These are phyloP conservation scores for Terana coerulea DNA, from an alignment of 768 basidiomycete genomes.

Conservation along the genomic window DNA sequence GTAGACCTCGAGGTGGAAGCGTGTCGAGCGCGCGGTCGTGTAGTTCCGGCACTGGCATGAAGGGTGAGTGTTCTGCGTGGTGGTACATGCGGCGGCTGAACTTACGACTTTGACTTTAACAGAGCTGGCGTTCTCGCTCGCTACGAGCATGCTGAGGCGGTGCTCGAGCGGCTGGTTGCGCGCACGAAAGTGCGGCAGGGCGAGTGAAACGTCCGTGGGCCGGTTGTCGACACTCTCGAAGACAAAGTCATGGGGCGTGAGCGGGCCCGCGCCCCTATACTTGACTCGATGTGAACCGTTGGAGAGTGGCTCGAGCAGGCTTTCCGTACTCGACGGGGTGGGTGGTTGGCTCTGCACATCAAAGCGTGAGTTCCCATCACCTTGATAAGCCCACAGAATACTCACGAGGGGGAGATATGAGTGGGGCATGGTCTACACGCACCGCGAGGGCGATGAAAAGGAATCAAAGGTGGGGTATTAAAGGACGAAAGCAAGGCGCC, in stretches of 20 bases:
- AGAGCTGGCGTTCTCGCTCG: conserved; percentile 40
- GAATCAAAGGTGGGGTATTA: not conserved
- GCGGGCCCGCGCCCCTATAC: conserved; percentile 51
- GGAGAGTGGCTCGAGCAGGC: conserved; percentile 27
- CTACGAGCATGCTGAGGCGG: conserved; percentile 67
- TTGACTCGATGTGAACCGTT: conserved; percentile 59
- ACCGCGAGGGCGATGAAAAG: not conserved
- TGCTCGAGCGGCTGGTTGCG: conserved; percentile 68
- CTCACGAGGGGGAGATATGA: conserved; percentile 18
- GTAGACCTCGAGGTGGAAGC: conserved; percentile 55
- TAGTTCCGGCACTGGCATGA: conserved; percentile 26
- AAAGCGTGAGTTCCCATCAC: conserved; percentile 8
- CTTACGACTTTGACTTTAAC: conserved; percentile 74
- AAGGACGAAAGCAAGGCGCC: conserved; percentile 3
- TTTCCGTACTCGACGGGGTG: conserved; percentile 22
- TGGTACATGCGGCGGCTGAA: conserved; percentile 37
- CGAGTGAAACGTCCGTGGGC: conserved; percentile 61
- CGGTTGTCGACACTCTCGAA: conserved; percentile 45
- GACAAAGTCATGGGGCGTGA: conserved; percentile 53
- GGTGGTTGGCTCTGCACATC: conserved; percentile 17
- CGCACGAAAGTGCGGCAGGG: conserved; percentile 77
- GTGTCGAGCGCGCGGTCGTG: conserved; percentile 26
- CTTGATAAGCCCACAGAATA: not conserved
- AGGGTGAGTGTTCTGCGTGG: not conserved
- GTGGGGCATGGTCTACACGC: conserved; percentile 11